phyloP scores from a whole-genome alignment of 2,329 filamentous ascomycete species.

The Xylariomycetidae sp. region DNA sequence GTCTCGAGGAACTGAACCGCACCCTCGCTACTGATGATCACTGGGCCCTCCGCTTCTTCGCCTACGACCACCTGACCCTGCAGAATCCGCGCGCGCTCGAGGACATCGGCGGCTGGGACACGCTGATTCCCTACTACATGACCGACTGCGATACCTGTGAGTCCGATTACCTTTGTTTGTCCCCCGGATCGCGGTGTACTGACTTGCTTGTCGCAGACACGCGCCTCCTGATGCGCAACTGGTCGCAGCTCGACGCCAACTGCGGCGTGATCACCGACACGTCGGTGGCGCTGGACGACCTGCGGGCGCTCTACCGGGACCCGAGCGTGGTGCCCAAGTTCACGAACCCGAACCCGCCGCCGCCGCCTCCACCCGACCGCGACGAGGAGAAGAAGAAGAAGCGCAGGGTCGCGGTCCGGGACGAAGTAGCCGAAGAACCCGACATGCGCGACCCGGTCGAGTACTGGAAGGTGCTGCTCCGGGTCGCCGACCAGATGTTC shows the following conservation, averaged over 20 bases:
- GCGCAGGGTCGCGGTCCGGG: conserved; percentile 6
- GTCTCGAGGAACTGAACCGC: conserved; percentile 29
- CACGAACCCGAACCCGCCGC: conserved; percentile 31
- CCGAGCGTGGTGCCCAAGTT: conserved; percentile 30
- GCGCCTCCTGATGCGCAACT: conserved; percentile 40
- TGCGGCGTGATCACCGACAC: conserved; percentile 41
- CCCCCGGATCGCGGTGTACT: too few relatives aligned
- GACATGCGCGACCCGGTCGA: conserved; percentile 21
- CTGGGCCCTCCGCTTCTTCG: conserved; percentile 51
- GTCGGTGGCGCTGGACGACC: conserved; percentile 37
- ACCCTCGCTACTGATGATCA: conserved; percentile 26
- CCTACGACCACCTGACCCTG: conserved; percentile 51
- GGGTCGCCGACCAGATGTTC: conserved; percentile 31
- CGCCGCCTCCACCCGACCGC: conserved; percentile 16
- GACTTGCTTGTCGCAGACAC: too few relatives aligned
- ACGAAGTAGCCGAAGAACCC: conserved; percentile 4
- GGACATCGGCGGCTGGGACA: conserved; percentile 50
- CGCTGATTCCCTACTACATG: conserved; percentile 51
- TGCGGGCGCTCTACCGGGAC: conserved; percentile 40
- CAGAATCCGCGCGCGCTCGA: conserved; percentile 48
- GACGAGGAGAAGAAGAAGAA: conserved; percentile 10
- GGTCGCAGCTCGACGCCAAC: conserved; percentile 31
- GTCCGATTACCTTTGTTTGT: too few relatives aligned
- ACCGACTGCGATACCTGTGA: conserved; percentile 54
- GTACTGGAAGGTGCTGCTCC: conserved; percentile 22